A percentile compares a stretch with the other conserved stretches of the same genome.
Conservation (phyloP, 2,329 filamentous ascomycete species). For the Cordyceps fumosorosea region DNA sequence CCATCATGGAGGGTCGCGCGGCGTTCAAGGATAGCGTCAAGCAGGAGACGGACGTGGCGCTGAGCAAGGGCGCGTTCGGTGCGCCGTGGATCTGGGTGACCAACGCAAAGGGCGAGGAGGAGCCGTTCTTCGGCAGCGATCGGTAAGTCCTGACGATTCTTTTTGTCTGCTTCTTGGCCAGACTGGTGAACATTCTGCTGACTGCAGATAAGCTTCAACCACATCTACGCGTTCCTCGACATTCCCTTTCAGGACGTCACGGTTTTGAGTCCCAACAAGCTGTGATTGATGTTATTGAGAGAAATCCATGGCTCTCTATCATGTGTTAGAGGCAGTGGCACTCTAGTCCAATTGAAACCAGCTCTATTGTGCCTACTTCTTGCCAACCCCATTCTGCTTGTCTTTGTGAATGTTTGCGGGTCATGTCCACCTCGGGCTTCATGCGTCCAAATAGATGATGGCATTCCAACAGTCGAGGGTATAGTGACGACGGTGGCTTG, state of each 20-base stretch:
- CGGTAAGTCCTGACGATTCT: slow-evolving; percentile 32
- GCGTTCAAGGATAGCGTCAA: slow-evolving; percentile 42
- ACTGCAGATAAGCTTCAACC: slow-evolving; percentile 48
- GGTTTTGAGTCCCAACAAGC: slow-evolving; percentile 19
- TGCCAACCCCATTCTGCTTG: too few species aligned
- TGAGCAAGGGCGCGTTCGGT: slow-evolving; percentile 65
- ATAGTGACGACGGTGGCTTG: too few species aligned
- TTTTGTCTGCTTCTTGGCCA: too few species aligned
- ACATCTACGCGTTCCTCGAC: slow-evolving; percentile 60
- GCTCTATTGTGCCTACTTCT: too few species aligned
- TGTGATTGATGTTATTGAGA: not conserved
- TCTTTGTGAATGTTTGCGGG: too few species aligned
- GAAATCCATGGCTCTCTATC: not conserved
- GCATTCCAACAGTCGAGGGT: too few species aligned
- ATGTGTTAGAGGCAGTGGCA: not conserved
- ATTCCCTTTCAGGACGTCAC: slow-evolving; percentile 52
- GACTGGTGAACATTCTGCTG: not conserved
- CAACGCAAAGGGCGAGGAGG: slow-evolving; percentile 48
- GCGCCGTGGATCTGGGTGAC: slow-evolving; percentile 69
- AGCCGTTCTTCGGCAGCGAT: slow-evolving; percentile 75
- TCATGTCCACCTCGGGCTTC: too few species aligned
- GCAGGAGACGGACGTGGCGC: slow-evolving; percentile 51
- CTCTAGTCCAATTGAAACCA: not conserved
- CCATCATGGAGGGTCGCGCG: slow-evolving; percentile 48
- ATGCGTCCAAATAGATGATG: too few species aligned